Evolutionary conservation across 306 rosid genomes (phyloP).

Genomic region (Malus domestica): DNA sequence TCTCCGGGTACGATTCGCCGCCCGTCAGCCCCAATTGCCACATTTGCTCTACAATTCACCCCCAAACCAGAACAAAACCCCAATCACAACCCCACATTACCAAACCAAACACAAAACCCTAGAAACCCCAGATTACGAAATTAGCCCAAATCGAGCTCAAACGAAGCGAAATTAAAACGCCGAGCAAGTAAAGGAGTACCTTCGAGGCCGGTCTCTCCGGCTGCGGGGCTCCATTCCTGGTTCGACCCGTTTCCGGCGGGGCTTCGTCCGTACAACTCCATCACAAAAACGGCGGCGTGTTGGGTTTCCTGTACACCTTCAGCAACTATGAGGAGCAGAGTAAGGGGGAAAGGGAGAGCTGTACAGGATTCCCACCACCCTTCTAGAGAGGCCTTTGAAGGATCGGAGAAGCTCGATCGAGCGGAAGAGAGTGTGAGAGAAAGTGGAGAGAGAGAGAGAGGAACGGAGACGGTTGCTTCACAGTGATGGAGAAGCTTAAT

Average conservation of each 20-base stretch:
- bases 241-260: slow-evolving; percentile 55
- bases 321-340: background rate
- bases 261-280: slow-evolving; percentile 67
- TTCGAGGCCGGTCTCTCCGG: slow-evolving; percentile 47
- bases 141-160: background rate
- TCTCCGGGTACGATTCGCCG: slow-evolving; percentile 73
- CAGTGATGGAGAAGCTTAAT: slow-evolving; percentile 20
- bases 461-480: slow-evolving; percentile 15
- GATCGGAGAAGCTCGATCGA: slow-evolving; percentile 31
- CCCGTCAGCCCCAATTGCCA: slow-evolving; percentile 59
- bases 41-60: slow-evolving; percentile 53
- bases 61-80: slow-evolving; percentile 26
- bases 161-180: background rate
- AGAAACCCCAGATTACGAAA: slow-evolving; percentile 9
- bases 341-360: background rate
- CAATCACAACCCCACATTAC: slow-evolving; percentile 23
- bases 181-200: slow-evolving; percentile 24
- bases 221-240: slow-evolving; percentile 59
- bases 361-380: slow-evolving; percentile 9
- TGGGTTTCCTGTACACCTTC: slow-evolving; percentile 16
- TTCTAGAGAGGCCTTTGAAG: slow-evolving; percentile 31
- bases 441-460: slow-evolving; percentile 15
- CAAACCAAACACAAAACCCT: slow-evolving; percentile 30
- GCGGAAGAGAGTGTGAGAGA: background rate
- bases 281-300: slow-evolving; percentile 10